Evolutionary conservation across 2,329 filamentous ascomycete genomes (phyloP), one percentile per base, ranked within the genome.

Genomic region (Beauveria brongniartii): DNA sequence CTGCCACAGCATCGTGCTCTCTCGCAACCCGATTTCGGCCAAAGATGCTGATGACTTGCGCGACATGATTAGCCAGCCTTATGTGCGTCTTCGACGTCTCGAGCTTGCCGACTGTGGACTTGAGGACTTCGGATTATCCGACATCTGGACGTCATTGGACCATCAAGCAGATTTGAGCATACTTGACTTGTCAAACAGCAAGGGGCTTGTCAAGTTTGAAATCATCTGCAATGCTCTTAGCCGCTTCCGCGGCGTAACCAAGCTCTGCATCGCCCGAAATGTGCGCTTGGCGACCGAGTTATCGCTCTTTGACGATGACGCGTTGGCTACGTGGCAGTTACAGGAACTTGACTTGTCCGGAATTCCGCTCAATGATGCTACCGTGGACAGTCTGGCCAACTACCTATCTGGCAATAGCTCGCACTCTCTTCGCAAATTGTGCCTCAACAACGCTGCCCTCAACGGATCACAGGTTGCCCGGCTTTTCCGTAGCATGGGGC

Each of bases 291-390:
- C 74, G 26, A 68, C 75, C 1, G 75, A 76, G 3, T 73, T 73
- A 16, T 75, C 80, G 2, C 68, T 84, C 3, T 76, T 84, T 30
- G 72, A 80, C 57, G 68, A 78, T 62, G 74, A 76, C 55, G 69
- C 73, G 8, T 69, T 82, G 50, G 65, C 72, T 46, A 66, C 71
- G 20, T 80, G 78, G 74, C 71, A 72, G n/a, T 71, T 85, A 26
- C 78, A 82, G 66, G 80, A 82, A 61, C 70, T 85, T 18, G 77
- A 84, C 63, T 69, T 85, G 30, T 83, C 82, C 3, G 77, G 78
- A 5, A 83, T 81, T 69, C 78, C 78, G 79, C 69, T 82, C 41
- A 82, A 82, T 59, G 74, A 78, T 47, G 76, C 77, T 8, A 82
- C 81, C 0, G 66, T 83, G 8, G 69, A 74, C 41, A 72, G 75